Evolutionary conservation across 495 filamentous ascomycete genomes (phyloP), one percentile per base, ranked within the genome.

Genomic region (Xylaria intraflava): DNA sequence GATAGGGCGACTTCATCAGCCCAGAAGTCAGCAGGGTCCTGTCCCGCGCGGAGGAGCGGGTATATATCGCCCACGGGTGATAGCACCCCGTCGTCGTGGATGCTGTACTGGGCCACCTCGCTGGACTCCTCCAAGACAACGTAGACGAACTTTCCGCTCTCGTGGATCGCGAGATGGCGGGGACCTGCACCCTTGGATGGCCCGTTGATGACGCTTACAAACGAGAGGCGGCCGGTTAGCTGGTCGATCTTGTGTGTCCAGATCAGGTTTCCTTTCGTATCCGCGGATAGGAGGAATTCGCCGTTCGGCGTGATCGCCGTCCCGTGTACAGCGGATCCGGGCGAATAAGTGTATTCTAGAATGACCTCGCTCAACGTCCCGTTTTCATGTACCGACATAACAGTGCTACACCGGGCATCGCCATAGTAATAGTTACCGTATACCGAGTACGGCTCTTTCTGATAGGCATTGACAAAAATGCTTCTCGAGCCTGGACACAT

Each of bases 1-100:
- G 68, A 74, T 1, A 74, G 57, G 27, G 67, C 64, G 20, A 69
- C 65, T 58, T 69, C 68, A 46, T 69, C 69, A 0, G 65, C 64
- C 67, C 68, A 70, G 59, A 65, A 70, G 17, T 61, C 51, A 6
- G 44, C 43, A 1, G 58, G 44, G 16, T 56, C 24, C 12, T 53
- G 36, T 16, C 55, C 46, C 14, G 20, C 24, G 14, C 14, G 41
- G 20, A 62, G 49, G 3, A 60, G 54, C 5, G 57, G 10, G 40
- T 49, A 60, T 16, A 27, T 26, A 26, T 17, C 42, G 35, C 22
- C 50, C 49, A 39, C 42, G 20, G 19, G 35, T 24, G 54, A 57
- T 14, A 60, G 24, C 2, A 52, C 43, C 38, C 36, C 36, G 19
- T 31, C 29, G 12, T 52, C 46, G 23, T 17, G 22, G 19, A 56